Base-by-base conservation (phyloP, 2,329 filamentous ascomycete genomes). In the Boeremia lycopersici region DNA sequence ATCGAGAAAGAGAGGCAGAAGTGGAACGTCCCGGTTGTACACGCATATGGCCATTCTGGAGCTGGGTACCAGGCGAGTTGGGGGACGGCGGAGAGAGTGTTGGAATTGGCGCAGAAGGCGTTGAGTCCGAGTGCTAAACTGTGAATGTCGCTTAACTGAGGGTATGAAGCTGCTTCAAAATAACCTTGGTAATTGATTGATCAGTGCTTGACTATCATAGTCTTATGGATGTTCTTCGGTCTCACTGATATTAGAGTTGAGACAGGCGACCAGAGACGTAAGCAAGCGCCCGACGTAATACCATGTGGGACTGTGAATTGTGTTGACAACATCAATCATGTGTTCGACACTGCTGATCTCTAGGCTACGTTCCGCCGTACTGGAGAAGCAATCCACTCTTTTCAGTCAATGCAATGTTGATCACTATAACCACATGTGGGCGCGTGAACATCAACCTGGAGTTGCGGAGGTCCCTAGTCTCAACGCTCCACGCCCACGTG, bases 1-100 rank as follows among this genome's bases (percentile, higher is more conserved):
- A 86, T 64, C 1, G 76, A 82, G 69, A 88, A 90, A 68, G 78
- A 78, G 60, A 82, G 89, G 69, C 78, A 78, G 60, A 83, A 89
- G 40, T 77, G 82, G 59, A 63, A 59, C 4, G 59, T 71, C 1
- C 45, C 86, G 82, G 30, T 83, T 84, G 19, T 95, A 48, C 90
- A 95, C 74, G 90, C 91, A 65, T 93, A 93, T 66, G 90, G 90
- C 0, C 89, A 92, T 73, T 85, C 86, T 1, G 89, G 90, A 1
- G 91, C 89, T 80, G 93, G 93, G 12, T 96, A 81, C 71, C 80
- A 82, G 70, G 75, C 76, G 6, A 77, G 74, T 30, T 81, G 72
- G 70, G 79, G 79, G 0, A 74, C 73, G n/a, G 75, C 78, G 10
- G 65, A 76, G 53, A 72, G 64, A 13, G 78, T 73, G 4, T 65